Base-by-base conservation (phyloP, 306 rosid species). In the Mimosa bimucronata region DNA sequence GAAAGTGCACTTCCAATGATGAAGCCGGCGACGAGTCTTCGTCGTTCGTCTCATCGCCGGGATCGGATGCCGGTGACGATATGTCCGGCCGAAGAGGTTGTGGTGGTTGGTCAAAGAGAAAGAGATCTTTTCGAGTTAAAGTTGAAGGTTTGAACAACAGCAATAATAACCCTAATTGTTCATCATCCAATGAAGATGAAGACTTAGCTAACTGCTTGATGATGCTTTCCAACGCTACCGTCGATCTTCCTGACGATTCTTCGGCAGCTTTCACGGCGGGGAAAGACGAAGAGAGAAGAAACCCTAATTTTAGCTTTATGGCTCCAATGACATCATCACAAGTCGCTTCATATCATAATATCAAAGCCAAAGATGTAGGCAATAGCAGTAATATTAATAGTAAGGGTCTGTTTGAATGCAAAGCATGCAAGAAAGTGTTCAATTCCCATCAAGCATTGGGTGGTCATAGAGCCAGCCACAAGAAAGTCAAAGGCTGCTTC, bases 371-470 rank as follows among this genome's bases (percentile, higher is more conserved):
- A 81, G 94, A 88, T 0, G 85, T 82, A 4, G 87, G 87, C 3
- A 89, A 1, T 9, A 14, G 16, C 19, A 46, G 1, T 15, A n/a
- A 53, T 19, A n/a, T 6, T n/a, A 19, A n/a, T 0, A 19, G 85
- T 21, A n/a, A 85, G 42, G 91, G 93, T 0, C 66, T 89, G 84
- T 95, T 93, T 45, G 98, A 95, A 84, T 95, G 98, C 81, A 95
- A 91, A 87, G 97, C 99, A 19, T 93, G 99, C 82, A 93, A 93
- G 81, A 93, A 95, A 73, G 97, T 95, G 0, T 95, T 95, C 87
- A 93, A 90, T 69, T 95, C 99, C 5, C 99, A 95, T 66, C 99
- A 95, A 82, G 99, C 99, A 10, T 85, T 95, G 46, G 99, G 99
- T 1, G 99, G 99, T 4, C 99, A 95, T 18, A 87, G 99, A 71